These are phyloP conservation scores for Backusella parvicylindrica DNA, from an alignment of 192 early-diverging fungal genomes.

Conservation along the genomic window DNA sequence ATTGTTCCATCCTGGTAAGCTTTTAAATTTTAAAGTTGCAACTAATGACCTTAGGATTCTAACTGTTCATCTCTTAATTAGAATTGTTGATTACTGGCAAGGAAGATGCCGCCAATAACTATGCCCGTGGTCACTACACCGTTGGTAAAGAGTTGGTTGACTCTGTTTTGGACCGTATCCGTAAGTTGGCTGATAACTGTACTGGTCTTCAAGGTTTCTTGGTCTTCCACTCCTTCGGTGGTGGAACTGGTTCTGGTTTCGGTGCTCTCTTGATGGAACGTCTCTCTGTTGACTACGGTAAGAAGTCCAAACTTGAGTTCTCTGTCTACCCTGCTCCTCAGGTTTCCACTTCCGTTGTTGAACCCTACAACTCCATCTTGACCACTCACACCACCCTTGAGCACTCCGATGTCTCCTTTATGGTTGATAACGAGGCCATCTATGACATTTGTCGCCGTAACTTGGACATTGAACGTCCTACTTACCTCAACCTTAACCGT, in stretches of 20 bases:
- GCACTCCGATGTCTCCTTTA: slow-evolving; percentile 71
- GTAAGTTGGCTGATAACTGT: slow-evolving; percentile 47
- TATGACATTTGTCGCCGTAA: slow-evolving; percentile 63
- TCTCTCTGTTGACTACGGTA: slow-evolving; percentile 47
- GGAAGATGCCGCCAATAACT: slow-evolving; percentile 57
- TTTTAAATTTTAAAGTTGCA: neutral
- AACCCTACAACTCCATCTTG: slow-evolving; percentile 76
- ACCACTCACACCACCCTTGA: slow-evolving; percentile 69
- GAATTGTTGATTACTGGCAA: slow-evolving; percentile 46
- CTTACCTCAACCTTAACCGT: slow-evolving; percentile 62
- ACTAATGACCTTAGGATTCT: neutral
- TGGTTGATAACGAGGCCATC: slow-evolving; percentile 75
- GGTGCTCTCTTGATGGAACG: slow-evolving; percentile 47
- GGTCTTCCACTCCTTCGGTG: slow-evolving; percentile 57
- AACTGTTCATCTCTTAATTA: neutral
- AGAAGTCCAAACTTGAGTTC: slow-evolving; percentile 50
- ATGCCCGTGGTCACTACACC: slow-evolving; percentile 55
- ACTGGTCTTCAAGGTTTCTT: slow-evolving; percentile 51
- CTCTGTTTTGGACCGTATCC: slow-evolving; percentile 44
- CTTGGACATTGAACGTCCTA: slow-evolving; percentile 60
- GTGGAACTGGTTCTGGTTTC: slow-evolving; percentile 53
- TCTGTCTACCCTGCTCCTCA: slow-evolving; percentile 47
- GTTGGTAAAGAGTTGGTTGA: slow-evolving; percentile 52
- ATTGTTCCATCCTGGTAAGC: slow-evolving; percentile 46
- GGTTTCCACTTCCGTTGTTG: slow-evolving; percentile 68